Evolutionary conservation across 768 basidiomycete genomes (phyloP).

Genomic region (Pleurotus djamor): DNA sequence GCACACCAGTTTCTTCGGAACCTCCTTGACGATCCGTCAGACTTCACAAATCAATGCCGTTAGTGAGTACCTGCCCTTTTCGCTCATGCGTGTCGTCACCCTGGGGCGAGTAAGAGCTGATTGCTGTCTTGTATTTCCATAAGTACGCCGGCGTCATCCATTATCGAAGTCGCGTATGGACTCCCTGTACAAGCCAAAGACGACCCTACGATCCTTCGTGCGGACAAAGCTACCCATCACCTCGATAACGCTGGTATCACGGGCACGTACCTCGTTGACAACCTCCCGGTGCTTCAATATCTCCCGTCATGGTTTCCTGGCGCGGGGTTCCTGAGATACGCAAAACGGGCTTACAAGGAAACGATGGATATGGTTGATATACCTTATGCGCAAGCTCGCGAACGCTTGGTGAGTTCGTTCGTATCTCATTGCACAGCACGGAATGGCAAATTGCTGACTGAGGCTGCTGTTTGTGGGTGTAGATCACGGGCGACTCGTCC

Average conservation of each 20-base stretch:
- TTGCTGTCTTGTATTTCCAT: not conserved
- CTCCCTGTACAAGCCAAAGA: constrained; percentile 33
- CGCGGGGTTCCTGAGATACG: constrained; percentile 25
- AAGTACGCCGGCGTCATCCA: constrained; percentile 6
- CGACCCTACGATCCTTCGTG: constrained; percentile 42
- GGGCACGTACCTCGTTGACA: constrained; percentile 35
- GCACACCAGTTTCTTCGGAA: constrained; percentile 28
- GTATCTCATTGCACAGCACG: not conserved
- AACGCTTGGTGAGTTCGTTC: not conserved
- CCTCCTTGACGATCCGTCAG: constrained; percentile 30
- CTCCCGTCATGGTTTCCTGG: constrained; percentile 30
- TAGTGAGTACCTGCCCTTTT: constrained; percentile 18
- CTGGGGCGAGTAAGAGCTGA: not conserved
- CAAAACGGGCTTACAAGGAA: constrained; percentile 23
- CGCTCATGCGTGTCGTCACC: not conserved
- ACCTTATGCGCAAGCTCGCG: constrained; percentile 22
- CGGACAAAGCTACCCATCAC: constrained; percentile 32
- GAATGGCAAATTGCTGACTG: not conserved
- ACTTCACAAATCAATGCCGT: constrained; percentile 28
- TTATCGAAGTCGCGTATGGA: constrained; percentile 36
- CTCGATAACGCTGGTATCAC: constrained; percentile 31
- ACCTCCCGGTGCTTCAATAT: constrained; percentile 21
- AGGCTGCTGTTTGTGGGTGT: not conserved
- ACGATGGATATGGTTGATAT: constrained; percentile 24
- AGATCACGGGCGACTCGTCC: not conserved